Evolutionary conservation across 208 protist species (phyloP).

Genomic region (Acanthamoeba quina): DNA sequence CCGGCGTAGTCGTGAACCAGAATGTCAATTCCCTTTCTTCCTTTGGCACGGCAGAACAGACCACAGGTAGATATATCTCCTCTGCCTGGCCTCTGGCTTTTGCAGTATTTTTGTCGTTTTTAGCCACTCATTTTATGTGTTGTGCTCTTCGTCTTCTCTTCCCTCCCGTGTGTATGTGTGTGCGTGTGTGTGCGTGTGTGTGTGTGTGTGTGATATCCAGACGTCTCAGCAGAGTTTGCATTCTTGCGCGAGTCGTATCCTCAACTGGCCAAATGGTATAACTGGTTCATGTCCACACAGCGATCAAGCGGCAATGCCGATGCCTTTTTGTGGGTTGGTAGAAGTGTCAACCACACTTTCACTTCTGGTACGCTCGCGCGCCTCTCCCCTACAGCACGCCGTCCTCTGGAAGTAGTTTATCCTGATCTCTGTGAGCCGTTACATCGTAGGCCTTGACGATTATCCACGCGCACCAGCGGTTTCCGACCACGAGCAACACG

Average conservation of each 20-base stretch:
- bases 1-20: background rate
- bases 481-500: conserved; percentile 84
- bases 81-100: no score
- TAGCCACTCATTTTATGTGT: background rate
- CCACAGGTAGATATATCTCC: background rate
- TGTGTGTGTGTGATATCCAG: background rate
- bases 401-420: background rate
- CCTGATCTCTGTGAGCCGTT: background rate
- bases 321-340: conserved; percentile 88
- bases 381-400: background rate
- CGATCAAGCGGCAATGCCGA: background rate
- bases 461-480: conserved; percentile 86
- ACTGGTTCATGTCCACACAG: conserved; percentile 86
- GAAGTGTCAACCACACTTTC: conserved; percentile 87
- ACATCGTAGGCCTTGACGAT: conserved; percentile 87
- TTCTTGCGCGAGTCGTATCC: conserved; percentile 80
- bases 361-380: conserved; percentile 81
- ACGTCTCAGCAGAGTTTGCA: conserved; percentile 1
- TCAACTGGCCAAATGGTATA: conserved; percentile 73
- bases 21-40: conserved; percentile 14
- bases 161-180: no score
- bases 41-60: background rate
- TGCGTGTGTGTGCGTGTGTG: no score
- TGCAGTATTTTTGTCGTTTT: background rate
- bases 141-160: background rate